phyloP scores from a whole-genome alignment of 2,329 filamentous ascomycete species.

The Ceratocystis albifundus region DNA sequence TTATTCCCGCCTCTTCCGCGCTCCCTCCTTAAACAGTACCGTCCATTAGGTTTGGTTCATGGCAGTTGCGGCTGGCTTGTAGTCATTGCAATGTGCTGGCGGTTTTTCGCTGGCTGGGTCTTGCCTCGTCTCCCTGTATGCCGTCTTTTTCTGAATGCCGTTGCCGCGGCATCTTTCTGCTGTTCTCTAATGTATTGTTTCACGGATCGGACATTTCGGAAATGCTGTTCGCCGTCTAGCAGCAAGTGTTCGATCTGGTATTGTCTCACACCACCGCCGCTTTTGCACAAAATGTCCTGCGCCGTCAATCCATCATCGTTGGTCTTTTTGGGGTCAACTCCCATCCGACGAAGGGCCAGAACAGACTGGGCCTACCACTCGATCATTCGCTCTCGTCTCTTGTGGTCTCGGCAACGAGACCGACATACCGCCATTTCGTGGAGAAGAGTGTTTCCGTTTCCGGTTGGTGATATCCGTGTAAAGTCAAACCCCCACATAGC shows the following conservation, averaged over 20 bases:
- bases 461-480: neutral
- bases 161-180: neutral
- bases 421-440: conserved; percentile 19
- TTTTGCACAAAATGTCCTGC: conserved; percentile 15
- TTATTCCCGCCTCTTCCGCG: neutral
- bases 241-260: conserved; percentile 8
- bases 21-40: neutral
- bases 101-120: neutral
- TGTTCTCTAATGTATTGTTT: neutral
- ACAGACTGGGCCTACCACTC: conserved; percentile 18
- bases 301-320: conserved; percentile 14
- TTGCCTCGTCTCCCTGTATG: neutral
- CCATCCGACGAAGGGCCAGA: conserved; percentile 8
- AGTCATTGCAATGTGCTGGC: neutral
- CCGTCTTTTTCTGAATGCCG: neutral
- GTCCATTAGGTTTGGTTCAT: too few relatives aligned
- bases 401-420: neutral
- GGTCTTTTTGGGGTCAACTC: conserved; percentile 14
- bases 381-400: conserved; percentile 10
- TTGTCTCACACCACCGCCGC: neutral
- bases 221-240: neutral
- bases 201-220: neutral
- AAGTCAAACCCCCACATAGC: conserved; percentile 18
- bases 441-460: conserved; percentile 17
- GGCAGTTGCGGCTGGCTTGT: too few relatives aligned